Evolutionary conservation across 257 asterid genomes (phyloP).

Genomic region (Handroanthus guayacan): DNA sequence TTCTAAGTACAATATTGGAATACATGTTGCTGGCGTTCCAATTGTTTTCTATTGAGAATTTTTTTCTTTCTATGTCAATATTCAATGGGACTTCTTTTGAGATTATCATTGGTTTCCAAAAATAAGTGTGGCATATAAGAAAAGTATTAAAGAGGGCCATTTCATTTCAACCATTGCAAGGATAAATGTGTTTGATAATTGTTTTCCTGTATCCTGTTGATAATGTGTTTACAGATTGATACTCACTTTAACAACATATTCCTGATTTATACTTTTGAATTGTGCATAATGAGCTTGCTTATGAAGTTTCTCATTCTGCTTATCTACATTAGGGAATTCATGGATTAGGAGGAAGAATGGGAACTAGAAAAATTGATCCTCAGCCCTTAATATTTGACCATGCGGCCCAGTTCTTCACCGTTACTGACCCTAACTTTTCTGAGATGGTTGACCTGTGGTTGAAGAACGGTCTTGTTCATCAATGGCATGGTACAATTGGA

Average conservation of each 20-base stretch:
- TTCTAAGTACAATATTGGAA: not conserved
- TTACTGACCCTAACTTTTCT: slow-evolving; percentile 65
- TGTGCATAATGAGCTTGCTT: slow-evolving; percentile 23
- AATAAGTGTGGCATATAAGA: not conserved
- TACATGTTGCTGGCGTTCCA: slow-evolving; percentile 14
- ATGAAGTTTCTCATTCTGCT: slow-evolving; percentile 43
- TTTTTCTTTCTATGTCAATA: slow-evolving; percentile 1
- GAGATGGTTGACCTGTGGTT: slow-evolving; percentile 82
- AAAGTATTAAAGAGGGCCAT: not conserved
- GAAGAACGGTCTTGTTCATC: slow-evolving; percentile 64
- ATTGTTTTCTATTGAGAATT: not conserved
- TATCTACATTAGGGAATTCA: slow-evolving; percentile 72
- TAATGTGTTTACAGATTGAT: not conserved
- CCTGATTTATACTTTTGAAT: not conserved
- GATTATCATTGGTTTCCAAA: not conserved
- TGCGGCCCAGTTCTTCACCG: slow-evolving; percentile 96
- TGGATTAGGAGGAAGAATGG: slow-evolving; percentile 97
- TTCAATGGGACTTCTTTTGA: not conserved
- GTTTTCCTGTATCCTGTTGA: not conserved
- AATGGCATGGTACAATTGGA: slow-evolving; percentile 76
- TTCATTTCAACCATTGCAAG: not conserved
- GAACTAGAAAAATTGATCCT: slow-evolving; percentile 80
- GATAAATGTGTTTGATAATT: not conserved
- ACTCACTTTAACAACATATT: not conserved
- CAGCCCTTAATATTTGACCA: slow-evolving; percentile 78